A percentile compares a stretch with the other conserved stretches of the same genome.
These are phyloP conservation scores for Mucor indicus DNA, from an alignment of 371 early-diverging fungal genomes.

Conservation along the genomic window DNA sequence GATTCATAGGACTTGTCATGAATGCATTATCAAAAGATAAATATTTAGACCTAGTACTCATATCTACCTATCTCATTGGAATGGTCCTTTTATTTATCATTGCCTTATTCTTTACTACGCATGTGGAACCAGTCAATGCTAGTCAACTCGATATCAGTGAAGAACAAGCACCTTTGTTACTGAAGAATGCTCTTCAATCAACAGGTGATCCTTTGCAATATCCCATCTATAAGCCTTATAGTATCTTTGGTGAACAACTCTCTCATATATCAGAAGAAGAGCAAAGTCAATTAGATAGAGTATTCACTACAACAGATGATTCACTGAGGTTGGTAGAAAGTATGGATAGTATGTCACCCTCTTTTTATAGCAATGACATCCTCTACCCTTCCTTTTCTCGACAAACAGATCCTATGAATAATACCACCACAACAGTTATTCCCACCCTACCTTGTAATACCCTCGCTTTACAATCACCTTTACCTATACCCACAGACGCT, in stretches of 20 bases:
- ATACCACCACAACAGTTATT: constrained; percentile 1
- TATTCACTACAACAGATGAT: constrained; percentile 17
- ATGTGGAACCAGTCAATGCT: constrained; percentile 12
- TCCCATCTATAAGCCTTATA: constrained; percentile 38
- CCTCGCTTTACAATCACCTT: constrained; percentile 27
- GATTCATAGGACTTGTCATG: constrained; percentile 7
- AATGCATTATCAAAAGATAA: constrained; percentile 1
- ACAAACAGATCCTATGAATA: too few species aligned
- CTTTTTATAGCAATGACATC: constrained; percentile 16
- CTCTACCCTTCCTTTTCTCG: constrained; percentile 1
- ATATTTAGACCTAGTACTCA: constrained; percentile 1
- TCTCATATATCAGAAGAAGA: constrained; percentile 47
- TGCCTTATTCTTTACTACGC: constrained; percentile 1
- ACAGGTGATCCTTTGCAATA: constrained; percentile 17
- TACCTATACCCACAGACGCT: constrained; percentile 27
- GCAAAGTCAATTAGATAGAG: constrained; percentile 28
- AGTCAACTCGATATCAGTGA: constrained; percentile 22
- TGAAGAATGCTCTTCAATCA: constrained; percentile 28
- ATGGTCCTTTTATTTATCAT: constrained; percentile 7
- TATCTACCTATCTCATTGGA: constrained; percentile 4
- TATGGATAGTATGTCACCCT: constrained; percentile 15
- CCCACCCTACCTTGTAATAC: constrained; percentile 24
- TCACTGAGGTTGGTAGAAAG: constrained; percentile 20
- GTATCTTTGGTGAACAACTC: constrained; percentile 43
- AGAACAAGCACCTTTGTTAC: constrained; percentile 29